Evolutionary conservation across 2,329 filamentous ascomycete species (phyloP), one percentile per base, ranked within the genome.

Genomic region (Epichloe brachyelytri): DNA sequence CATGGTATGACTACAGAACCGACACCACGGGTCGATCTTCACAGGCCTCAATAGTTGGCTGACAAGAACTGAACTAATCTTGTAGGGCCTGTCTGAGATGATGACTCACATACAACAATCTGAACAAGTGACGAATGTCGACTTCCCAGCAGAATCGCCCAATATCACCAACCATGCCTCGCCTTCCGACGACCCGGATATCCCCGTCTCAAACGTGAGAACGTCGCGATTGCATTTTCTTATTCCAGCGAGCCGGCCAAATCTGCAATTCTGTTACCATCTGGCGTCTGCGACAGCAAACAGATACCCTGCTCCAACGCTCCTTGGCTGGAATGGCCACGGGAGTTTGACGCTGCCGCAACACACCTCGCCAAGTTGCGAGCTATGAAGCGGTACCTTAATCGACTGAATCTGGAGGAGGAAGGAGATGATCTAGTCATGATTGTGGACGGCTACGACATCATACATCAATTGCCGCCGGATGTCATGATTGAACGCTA

Each of bases 391-490:
- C 58, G 60, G n/a, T 69, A 70, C 49, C 57, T 70, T 14, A 51
- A 64, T 34, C 55, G 55, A 15, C 56, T 69, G 3, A 51, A 53
- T 8, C 34, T 49, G 2, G 58, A 55, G 8, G 59, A 65, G 4
- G 63, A 81, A 51, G 40, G 33, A 37, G 69, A 78, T 19, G 83
- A 86, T 60, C 64, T 87, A 30, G 73, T 84, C 7, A 65, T 85
- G 52, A 70, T 85, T 45, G 71, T 82, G 5, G 82, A 86, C 60
- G 80, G 77, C 1, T 75, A 79, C 60, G 79, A 85, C 53, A 71
- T 80, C 1, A 79, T 80, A 67, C 79, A 85, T 53, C 83, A 86
- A 61, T 68, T 86, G 2, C 80, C 81, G 0, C 75, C 79, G 3
- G 76, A 82, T 41, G 70, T 85, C 19, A 66, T 86, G 56, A 73